Conservation (phyloP, 306 rosid species). For the Dalbergia cultrata region DNA sequence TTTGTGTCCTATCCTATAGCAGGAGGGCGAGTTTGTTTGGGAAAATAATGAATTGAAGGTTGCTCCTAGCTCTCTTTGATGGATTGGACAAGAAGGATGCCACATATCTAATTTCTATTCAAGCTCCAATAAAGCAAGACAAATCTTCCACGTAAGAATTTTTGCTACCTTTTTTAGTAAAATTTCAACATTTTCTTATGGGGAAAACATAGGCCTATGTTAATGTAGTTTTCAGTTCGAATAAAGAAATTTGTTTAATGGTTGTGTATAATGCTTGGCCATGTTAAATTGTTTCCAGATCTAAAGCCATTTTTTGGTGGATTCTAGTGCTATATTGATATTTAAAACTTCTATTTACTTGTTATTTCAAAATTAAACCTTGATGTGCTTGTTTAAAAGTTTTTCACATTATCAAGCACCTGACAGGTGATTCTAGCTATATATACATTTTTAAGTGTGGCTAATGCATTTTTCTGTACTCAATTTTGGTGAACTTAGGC, state of each 20-base stretch:
- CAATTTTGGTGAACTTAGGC: slow-evolving; percentile 63
- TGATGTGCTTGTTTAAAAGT: neutral
- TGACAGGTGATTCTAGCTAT: neutral
- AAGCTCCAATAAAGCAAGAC: slow-evolving; percentile 75
- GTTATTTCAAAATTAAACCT: slow-evolving; percentile 10
- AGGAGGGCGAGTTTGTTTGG: slow-evolving; percentile 91
- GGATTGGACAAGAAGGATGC: slow-evolving; percentile 77
- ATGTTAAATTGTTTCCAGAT: too few relatives aligned
- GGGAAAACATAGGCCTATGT: neutral
- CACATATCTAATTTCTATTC: slow-evolving; percentile 68
- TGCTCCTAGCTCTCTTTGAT: slow-evolving; percentile 74
- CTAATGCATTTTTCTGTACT: neutral
- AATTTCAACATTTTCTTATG: neutral
- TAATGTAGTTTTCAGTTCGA: neutral
- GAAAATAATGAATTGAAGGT: slow-evolving; percentile 82
- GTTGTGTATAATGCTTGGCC: too few relatives aligned
- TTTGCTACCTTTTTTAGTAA: slow-evolving; percentile 8
- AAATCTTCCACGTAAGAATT: slow-evolving; percentile 49
- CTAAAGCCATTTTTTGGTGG: too few relatives aligned
- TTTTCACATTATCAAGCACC: neutral
- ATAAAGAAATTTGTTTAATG: slow-evolving; percentile 26
- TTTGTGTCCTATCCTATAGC: slow-evolving; percentile 48
- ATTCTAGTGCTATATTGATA: neutral
- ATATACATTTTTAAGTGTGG: neutral
- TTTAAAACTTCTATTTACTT: neutral